phyloP scores from a whole-genome alignment of 2,329 filamentous ascomycete genomes.

The Xylaria sp. region DNA sequence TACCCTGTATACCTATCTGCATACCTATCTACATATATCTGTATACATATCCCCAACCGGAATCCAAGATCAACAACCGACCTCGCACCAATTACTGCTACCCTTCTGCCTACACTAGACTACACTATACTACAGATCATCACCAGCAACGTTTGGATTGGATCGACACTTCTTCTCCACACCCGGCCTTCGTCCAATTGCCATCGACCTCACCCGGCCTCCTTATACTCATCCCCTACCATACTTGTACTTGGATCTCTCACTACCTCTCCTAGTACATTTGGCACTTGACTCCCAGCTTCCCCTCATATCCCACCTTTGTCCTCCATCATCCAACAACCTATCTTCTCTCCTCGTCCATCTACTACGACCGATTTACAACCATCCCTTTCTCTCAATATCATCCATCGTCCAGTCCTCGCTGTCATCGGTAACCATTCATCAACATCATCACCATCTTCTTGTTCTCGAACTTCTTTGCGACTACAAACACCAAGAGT shows the following conservation, averaged over 20 bases:
- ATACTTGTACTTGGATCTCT: slow-evolving; percentile 19
- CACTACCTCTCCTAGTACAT: slow-evolving; percentile 17
- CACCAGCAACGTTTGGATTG: slow-evolving; percentile 22
- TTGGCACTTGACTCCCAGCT: slow-evolving; percentile 30
- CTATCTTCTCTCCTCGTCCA: slow-evolving; percentile 20
- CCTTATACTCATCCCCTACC: slow-evolving; percentile 19
- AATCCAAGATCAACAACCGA: slow-evolving; percentile 19
- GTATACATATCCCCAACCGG: not conserved
- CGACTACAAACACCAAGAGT: slow-evolving; percentile 22
- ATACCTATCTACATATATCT: not conserved
- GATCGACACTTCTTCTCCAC: slow-evolving; percentile 32
- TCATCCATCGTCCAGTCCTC: slow-evolving; percentile 13
- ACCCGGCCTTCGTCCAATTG: slow-evolving; percentile 31
- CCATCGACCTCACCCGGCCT: slow-evolving; percentile 27
- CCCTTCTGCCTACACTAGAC: slow-evolving; percentile 15
- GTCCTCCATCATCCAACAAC: slow-evolving; percentile 30
- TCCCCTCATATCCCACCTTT: slow-evolving; percentile 37
- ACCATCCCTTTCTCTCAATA: slow-evolving; percentile 2
- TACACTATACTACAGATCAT: slow-evolving; percentile 14
- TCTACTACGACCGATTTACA: slow-evolving; percentile 11
- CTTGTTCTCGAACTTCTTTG: not conserved
- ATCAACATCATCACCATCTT: slow-evolving; percentile 13
- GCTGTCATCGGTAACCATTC: slow-evolving; percentile 5
- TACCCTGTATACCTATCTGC: not conserved
- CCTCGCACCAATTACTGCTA: slow-evolving; percentile 19